These are phyloP conservation scores for Maudiozyma pseudohumilis DNA, from an alignment of 805 yeast species.

Conservation along the genomic window DNA sequence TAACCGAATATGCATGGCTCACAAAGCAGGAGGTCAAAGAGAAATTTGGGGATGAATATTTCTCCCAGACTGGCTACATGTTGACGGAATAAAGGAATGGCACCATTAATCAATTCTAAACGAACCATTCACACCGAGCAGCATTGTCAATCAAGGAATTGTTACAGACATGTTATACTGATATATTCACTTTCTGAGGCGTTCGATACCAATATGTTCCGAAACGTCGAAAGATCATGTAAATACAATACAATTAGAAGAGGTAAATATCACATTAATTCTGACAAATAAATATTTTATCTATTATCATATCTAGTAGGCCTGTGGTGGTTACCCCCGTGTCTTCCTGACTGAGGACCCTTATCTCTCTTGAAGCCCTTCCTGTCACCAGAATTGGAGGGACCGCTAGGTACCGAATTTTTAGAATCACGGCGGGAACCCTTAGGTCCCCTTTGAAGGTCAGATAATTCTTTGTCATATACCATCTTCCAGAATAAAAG, in stretches of 20 bases:
- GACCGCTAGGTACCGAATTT: background rate
- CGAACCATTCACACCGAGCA: no score
- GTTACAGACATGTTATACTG: no score
- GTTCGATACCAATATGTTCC: no score
- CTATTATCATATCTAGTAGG: slow-evolving; percentile 12
- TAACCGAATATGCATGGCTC: slow-evolving; percentile 66
- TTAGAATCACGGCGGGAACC: background rate
- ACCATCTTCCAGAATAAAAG: slow-evolving; percentile 13
- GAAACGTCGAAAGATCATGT: slow-evolving; percentile 2
- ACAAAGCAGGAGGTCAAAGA: slow-evolving; percentile 65
- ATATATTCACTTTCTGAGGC: no score
- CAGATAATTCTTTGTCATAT: no score
- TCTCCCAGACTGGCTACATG: slow-evolving; percentile 37
- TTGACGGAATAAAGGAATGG: slow-evolving; percentile 21
- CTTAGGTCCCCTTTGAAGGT: no score
- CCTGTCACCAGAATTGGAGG: slow-evolving; percentile 1
- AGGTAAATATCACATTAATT: no score
- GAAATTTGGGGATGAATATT: slow-evolving; percentile 46
- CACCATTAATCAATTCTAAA: no score
- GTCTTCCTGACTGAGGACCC: slow-evolving; percentile 5
- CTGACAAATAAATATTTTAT: background rate
- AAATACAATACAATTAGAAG: slow-evolving; percentile 1
- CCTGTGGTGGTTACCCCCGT: slow-evolving; percentile 5
- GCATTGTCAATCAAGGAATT: no score
- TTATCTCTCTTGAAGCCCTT: slow-evolving; percentile 1